Evolutionary conservation across 2,329 filamentous ascomycete genomes (phyloP), one percentile per base, ranked within the genome.

Genomic region (Diaporthe batatas): DNA sequence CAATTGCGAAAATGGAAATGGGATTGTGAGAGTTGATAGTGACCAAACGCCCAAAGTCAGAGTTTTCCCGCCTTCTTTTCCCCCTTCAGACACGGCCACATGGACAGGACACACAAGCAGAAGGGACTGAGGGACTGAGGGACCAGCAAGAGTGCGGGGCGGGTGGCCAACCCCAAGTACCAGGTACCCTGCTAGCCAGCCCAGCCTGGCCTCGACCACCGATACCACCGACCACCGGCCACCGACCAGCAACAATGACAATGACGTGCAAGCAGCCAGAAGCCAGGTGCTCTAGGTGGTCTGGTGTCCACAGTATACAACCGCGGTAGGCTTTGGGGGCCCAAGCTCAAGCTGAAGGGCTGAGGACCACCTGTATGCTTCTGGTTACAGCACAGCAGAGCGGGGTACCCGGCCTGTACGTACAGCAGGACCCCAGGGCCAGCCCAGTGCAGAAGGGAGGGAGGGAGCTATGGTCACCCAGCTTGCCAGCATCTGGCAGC

Each of bases 41-140:
- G 65, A 59, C 49, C 42, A 57, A 39, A 67, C 53, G 32, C 44
- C 32, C 23, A 53, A 55, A 36, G 65, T 68, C 65, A 74, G 73
- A 74, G 73, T 70, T 73, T 74, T 74, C 54, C 51, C 59, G 44
- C 44, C 44, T 49, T 49, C 44, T 49, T 51, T 6, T 36, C 23
- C 36, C 42, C 39, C 57, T 29, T 49, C 39, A 42, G 39, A 42
- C 14, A 14, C 4, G 39, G n/a, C 18, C 36, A 18, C n/a, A 36
- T 49, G 18, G 44, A 47, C 44, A 47, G 44, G 34, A 36, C 34
- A 39, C 36, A 39, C 36, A 42, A 25, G 39, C 12, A 44, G 39
- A 14, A 44, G 18, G 16, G 58, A 18, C 39, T 18, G 29, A 36
- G 21, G 39, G 55, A n/a, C n/a, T n/a, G n/a, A n/a, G n/a, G n/a